Percentiles rank a stretch among this genome's conserved stretches.
Conservation (phyloP, 371 early-diverging fungal genomes). For the Mortierella polycephala region DNA sequence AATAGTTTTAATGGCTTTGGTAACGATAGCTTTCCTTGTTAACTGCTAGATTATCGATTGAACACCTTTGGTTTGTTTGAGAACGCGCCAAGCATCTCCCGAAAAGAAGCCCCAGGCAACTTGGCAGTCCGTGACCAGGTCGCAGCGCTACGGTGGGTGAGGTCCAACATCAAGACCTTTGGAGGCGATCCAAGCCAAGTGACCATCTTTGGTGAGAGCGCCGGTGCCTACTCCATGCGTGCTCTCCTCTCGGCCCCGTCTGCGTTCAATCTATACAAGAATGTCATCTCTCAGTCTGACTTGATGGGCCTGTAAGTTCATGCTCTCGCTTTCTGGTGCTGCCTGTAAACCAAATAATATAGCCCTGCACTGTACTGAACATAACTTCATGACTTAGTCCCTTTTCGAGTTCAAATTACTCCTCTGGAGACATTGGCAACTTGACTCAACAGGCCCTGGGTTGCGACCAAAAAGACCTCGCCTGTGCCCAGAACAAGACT, state of each 20-base stretch:
- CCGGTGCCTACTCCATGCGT: conserved; percentile 58
- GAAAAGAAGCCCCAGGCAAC: conserved; percentile 27
- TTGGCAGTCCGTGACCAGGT: conserved; percentile 31
- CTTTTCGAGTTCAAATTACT: conserved; percentile 10
- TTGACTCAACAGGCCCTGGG: conserved; percentile 7
- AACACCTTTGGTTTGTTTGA: conserved; percentile 55
- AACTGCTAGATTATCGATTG: conserved; percentile 56
- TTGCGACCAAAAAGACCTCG: conserved; percentile 16
- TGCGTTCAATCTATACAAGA: conserved; percentile 35
- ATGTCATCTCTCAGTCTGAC: conserved; percentile 37
- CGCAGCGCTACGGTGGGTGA: conserved; percentile 60
- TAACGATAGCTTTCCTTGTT: conserved; percentile 1
- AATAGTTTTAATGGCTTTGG: not conserved
- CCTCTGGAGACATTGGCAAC: conserved; percentile 6
- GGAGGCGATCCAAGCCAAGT: conserved; percentile 58
- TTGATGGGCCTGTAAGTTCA: conserved; percentile 31
- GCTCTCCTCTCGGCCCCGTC: conserved; percentile 31
- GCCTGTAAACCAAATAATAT: no score
- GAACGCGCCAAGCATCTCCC: conserved; percentile 16
- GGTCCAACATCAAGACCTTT: conserved; percentile 58
- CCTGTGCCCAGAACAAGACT: conserved; percentile 37
- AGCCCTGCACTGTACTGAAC: no score
- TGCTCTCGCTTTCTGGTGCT: not conserved
- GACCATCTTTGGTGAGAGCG: conserved; percentile 60
- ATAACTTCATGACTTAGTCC: conserved; percentile 2